These are phyloP conservation scores for Scytalidium sp. DNA, from an alignment of 2,329 filamentous ascomycete species.

Conservation along the genomic window DNA sequence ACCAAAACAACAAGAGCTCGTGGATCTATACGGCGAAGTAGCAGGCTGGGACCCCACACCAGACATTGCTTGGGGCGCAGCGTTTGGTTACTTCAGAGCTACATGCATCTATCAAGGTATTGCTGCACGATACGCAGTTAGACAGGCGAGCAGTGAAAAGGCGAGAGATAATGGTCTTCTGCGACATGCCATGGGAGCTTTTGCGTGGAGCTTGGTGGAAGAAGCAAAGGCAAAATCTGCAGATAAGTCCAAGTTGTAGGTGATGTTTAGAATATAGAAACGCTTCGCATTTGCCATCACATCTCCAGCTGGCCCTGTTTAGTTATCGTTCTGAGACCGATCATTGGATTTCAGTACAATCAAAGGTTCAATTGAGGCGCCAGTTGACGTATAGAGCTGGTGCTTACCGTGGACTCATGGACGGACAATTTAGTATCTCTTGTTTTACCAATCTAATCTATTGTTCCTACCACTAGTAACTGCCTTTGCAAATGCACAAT, in stretches of 20 bases:
- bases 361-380: too few species aligned
- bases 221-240: conserved; percentile 37
- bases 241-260: conserved; percentile 41
- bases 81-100: conserved; percentile 60
- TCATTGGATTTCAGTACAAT: too few species aligned
- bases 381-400: too few species aligned
- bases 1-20: conserved; percentile 53
- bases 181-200: conserved; percentile 69
- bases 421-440: too few species aligned
- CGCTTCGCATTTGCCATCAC: too few species aligned
- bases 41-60: conserved; percentile 68
- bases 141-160: conserved; percentile 86
- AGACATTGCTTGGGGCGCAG: conserved; percentile 60
- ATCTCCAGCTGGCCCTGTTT: too few species aligned
- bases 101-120: conserved; percentile 79
- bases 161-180: conserved; percentile 70
- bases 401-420: too few species aligned
- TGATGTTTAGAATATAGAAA: not conserved
- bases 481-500: too few species aligned
- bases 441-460: too few species aligned
- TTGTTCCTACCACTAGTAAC: too few species aligned
- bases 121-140: conserved; percentile 76
- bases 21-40: conserved; percentile 64
- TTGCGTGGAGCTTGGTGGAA: conserved; percentile 73
- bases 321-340: too few species aligned